Percentiles rank a stretch among this genome's conserved stretches.
phyloP scores from a whole-genome alignment of 169 alveolate genomes.

The Plasmodium yoelii region DNA sequence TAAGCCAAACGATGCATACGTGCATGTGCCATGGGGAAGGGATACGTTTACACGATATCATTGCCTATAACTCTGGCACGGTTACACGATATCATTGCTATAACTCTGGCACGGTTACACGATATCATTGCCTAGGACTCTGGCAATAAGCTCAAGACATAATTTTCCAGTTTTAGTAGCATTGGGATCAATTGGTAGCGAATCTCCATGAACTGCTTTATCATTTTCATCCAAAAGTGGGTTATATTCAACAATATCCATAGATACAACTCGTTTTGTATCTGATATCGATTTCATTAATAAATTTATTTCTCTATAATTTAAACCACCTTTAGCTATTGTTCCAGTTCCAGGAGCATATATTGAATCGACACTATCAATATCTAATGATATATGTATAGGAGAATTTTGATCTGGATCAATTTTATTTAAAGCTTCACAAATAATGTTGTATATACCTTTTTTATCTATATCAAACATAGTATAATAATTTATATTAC shows the following conservation, averaged over 20 bases:
- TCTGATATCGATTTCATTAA: conserved; percentile 75
- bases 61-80: too few species aligned
- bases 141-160: conserved; percentile 64
- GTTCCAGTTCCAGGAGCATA: conserved; percentile 83
- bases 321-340: conserved; percentile 78
- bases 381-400: conserved; percentile 73
- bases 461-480: conserved; percentile 75
- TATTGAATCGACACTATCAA: conserved; percentile 76
- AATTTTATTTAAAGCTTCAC: conserved; percentile 57
- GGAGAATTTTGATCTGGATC: conserved; percentile 78
- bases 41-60: too few species aligned
- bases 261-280: conserved; percentile 65
- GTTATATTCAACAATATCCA: conserved; percentile 66
- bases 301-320: conserved; percentile 75
- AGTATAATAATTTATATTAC: conserved; percentile 71
- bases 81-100: too few species aligned
- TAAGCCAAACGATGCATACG: too few species aligned
- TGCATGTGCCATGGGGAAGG: too few species aligned
- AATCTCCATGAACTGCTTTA: conserved; percentile 37
- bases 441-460: conserved; percentile 76
- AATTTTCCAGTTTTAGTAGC: conserved; percentile 67
- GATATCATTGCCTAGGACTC: conserved; percentile 48
- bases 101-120: too few species aligned
- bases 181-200: conserved; percentile 37
- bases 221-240: conserved; percentile 52